phyloP scores from a whole-genome alignment of 2,329 filamentous ascomycete species.

The Sporothrix globosa region DNA sequence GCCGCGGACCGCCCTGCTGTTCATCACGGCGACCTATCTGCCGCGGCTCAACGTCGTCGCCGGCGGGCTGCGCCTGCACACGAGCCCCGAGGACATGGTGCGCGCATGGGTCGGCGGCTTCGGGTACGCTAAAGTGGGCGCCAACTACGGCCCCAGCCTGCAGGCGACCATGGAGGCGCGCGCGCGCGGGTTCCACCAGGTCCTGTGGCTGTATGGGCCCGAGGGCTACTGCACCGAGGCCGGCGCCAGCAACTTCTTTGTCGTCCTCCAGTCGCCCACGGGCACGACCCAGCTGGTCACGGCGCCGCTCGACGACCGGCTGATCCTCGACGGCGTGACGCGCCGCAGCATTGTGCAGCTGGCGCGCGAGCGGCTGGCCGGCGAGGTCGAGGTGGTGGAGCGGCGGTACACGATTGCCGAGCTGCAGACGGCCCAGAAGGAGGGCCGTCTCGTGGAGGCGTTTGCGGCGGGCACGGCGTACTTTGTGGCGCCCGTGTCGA shows the following conservation, averaged over 20 bases:
- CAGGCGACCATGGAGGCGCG: conserved; percentile 77
- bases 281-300: conserved; percentile 74
- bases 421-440: conserved; percentile 68
- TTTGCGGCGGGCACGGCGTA: conserved; percentile 89
- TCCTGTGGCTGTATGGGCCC: conserved; percentile 88
- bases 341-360: conserved; percentile 77
- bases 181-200: conserved; percentile 76
- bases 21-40: conserved; percentile 72
- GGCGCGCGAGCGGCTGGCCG: conserved; percentile 63
- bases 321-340: conserved; percentile 90
- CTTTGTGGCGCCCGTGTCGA: conserved; percentile 70
- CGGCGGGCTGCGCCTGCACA: conserved; percentile 73
- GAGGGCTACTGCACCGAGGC: conserved; percentile 84
- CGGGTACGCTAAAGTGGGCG: conserved; percentile 88
- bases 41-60: conserved; percentile 56
- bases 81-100: conserved; percentile 78
- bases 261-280: conserved; percentile 72
- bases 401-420: conserved; percentile 80
- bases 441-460: conserved; percentile 79
- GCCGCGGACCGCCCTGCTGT: conserved; percentile 84
- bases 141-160: conserved; percentile 87
- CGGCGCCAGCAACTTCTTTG: conserved; percentile 89
- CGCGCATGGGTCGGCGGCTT: conserved; percentile 93
- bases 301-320: conserved; percentile 76
- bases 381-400: conserved; percentile 73